These are phyloP conservation scores for Jamesozyma lodderae DNA, from an alignment of 805 yeast genomes.

Conservation along the genomic window DNA sequence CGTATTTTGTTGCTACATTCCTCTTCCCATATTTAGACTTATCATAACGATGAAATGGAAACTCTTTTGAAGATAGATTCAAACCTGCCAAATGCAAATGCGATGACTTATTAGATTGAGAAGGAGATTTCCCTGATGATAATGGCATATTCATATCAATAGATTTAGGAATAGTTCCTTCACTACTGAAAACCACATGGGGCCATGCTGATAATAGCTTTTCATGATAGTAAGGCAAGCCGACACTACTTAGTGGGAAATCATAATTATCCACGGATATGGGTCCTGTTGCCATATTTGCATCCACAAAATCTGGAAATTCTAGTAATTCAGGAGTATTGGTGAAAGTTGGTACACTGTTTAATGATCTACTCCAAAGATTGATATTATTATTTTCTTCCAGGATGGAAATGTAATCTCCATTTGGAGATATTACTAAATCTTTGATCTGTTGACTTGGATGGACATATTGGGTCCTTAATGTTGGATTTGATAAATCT, in stretches of 20 bases:
- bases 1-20: slow-evolving; percentile 39
- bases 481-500: slow-evolving; percentile 71
- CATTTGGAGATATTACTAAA: slow-evolving; percentile 40
- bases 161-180: slow-evolving; percentile 49
- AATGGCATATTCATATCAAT: slow-evolving; percentile 34
- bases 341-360: slow-evolving; percentile 16
- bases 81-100: slow-evolving; percentile 3
- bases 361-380: slow-evolving; percentile 25
- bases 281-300: slow-evolving; percentile 22
- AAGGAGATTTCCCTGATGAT: slow-evolving; percentile 2
- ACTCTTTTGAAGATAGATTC: slow-evolving; percentile 28
- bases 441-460: slow-evolving; percentile 29
- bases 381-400: slow-evolving; percentile 51
- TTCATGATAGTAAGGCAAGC: slow-evolving; percentile 80
- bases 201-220: slow-evolving; percentile 78
- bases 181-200: slow-evolving; percentile 46
- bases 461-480: slow-evolving; percentile 29
- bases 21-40: slow-evolving; percentile 48
- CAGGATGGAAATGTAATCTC: slow-evolving; percentile 64
- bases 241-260: slow-evolving; percentile 61
- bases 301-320: slow-evolving; percentile 42
- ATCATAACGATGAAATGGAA: slow-evolving; percentile 44
- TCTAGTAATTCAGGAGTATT: slow-evolving; percentile 39
- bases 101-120: slow-evolving; percentile 2
- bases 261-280: slow-evolving; percentile 35